Evolutionary conservation across 495 filamentous ascomycete species (phyloP), one percentile per base, ranked within the genome.

Genomic region (Aspergillus saccharolyticus): DNA sequence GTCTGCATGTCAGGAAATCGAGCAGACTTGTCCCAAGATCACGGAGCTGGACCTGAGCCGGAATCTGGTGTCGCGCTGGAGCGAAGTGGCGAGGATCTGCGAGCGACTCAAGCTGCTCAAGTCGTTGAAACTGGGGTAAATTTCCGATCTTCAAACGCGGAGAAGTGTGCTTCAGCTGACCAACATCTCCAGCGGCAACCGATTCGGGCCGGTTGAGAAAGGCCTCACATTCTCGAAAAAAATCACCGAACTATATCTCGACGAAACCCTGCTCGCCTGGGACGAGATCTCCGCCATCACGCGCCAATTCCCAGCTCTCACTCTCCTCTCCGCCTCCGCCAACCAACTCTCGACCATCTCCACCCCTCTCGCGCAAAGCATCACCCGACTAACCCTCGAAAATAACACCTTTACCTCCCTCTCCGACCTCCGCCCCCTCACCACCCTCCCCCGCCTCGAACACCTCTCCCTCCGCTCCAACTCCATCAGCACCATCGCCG

Each of bases 31-130:
- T 63, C 73, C 79, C 20, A 84, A 87, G 55, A 86, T 96, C 56
- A 77, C 80, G 14, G 88, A 96, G 66, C 78, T 98, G 28, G 93
- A 97, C 68, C 70, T 98, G 33, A 91, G 90, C 63, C 80, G 90
- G 44, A 97, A 93, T 68, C 70, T 97, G 48, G 83, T 97, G 62
- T 82, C 83, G 56, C 71, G 67, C 16, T 84, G 90, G 69, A 66
- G 71, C 3, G 82, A 86, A 22, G 79, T 96, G 19, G 77, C 80
- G 44, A 71, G 78, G 17, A 88, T 98, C 25, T 94, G 89, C 66
- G 71, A 72, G 4, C 79, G 83, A 51, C 72, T 97, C 8, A 74
- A 80, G 22, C 68, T 69, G 42, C 63, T 98, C 56, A 80, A 73
- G 63, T 80, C 67, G 16, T 66, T 98, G 57, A 84, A 83, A 52